Percentiles rank a stretch among this genome's conserved stretches.
Conservation (phyloP, 1,284 basidiomycete genomes). For the Pascua sp. region DNA sequence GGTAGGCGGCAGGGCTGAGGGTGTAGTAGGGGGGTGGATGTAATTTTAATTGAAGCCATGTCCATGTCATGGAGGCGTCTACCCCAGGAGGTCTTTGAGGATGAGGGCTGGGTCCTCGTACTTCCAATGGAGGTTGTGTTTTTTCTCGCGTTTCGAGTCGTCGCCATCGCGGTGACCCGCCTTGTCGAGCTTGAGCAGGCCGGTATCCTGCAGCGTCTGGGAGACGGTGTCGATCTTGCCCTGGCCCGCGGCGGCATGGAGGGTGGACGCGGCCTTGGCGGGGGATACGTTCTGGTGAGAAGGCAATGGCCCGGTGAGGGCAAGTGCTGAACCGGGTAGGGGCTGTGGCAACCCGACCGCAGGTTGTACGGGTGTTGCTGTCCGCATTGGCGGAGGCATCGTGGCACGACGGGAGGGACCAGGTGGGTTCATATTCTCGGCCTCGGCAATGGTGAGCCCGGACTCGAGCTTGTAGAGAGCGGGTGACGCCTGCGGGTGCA, state of each 20-base stretch:
- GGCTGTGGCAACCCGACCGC: too few species aligned
- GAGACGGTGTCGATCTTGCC: conserved; percentile 23
- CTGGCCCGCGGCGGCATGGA: conserved; percentile 32
- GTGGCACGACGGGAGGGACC: not conserved
- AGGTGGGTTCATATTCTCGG: conserved; percentile 12
- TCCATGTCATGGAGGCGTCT: not conserved
- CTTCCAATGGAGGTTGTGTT: conserved; percentile 48
- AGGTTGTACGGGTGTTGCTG: not conserved
- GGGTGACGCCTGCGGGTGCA: conserved; percentile 41
- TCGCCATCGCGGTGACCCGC: conserved; percentile 30
- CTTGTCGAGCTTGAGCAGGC: conserved; percentile 42
- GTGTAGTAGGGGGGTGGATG: not conserved
- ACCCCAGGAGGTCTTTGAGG: conserved; percentile 46
- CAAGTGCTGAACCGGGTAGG: not conserved
- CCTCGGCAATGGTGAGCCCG: conserved; percentile 29
- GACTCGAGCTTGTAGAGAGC: conserved; percentile 38
- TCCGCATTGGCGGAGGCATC: not conserved
- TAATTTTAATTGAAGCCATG: not conserved
- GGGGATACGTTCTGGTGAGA: conserved; percentile 11
- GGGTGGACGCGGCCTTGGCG: conserved; percentile 30
- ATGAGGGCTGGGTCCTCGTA: conserved; percentile 50
- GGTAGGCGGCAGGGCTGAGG: not conserved
- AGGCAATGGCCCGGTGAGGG: not conserved
- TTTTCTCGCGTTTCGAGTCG: conserved; percentile 35
- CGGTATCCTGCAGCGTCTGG: conserved; percentile 26